A percentile compares a stretch with the other conserved stretches of the same genome.
These are phyloP conservation scores for Yamadazyma oceani DNA, from an alignment of 1,139 yeast genomes.

Conservation along the genomic window DNA sequence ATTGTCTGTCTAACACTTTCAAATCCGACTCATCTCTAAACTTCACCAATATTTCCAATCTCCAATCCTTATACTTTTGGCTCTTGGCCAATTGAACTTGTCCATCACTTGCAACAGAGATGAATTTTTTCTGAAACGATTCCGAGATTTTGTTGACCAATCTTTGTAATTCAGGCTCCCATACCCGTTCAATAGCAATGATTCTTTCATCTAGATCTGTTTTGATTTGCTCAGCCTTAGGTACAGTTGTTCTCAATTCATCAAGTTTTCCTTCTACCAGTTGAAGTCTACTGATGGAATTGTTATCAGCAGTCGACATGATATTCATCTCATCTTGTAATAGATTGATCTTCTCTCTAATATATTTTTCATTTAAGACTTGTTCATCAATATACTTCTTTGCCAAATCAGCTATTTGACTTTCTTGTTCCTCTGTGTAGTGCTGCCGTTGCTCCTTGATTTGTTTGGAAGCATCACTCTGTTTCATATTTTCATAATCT, in stretches of 20 bases:
- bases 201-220: constrained; percentile 36
- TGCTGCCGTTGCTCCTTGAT: constrained; percentile 40
- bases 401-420: constrained; percentile 43
- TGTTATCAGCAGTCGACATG: constrained; percentile 40
- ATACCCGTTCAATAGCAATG: constrained; percentile 33
- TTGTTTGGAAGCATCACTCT: constrained; percentile 43
- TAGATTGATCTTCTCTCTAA: constrained; percentile 31
- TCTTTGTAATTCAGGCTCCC: constrained; percentile 60
- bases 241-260: constrained; percentile 30
- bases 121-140: constrained; percentile 66
- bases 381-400: constrained; percentile 41
- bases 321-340: constrained; percentile 42
- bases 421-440: constrained; percentile 46
- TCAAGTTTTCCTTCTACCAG: constrained; percentile 33
- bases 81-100: constrained; percentile 60
- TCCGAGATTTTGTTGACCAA: constrained; percentile 55
- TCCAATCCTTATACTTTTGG: constrained; percentile 72
- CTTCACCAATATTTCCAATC: constrained; percentile 77
- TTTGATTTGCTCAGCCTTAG: constrained; percentile 29
- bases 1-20: constrained; percentile 73
- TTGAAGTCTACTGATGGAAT: constrained; percentile 34
- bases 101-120: constrained; percentile 83
- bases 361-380: constrained; percentile 38
- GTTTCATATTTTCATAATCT: constrained; percentile 41
- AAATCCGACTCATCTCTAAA: constrained; percentile 76